Evolutionary conservation across 2,329 filamentous ascomycete species (phyloP).

Genomic region (Clathrospora elynae): DNA sequence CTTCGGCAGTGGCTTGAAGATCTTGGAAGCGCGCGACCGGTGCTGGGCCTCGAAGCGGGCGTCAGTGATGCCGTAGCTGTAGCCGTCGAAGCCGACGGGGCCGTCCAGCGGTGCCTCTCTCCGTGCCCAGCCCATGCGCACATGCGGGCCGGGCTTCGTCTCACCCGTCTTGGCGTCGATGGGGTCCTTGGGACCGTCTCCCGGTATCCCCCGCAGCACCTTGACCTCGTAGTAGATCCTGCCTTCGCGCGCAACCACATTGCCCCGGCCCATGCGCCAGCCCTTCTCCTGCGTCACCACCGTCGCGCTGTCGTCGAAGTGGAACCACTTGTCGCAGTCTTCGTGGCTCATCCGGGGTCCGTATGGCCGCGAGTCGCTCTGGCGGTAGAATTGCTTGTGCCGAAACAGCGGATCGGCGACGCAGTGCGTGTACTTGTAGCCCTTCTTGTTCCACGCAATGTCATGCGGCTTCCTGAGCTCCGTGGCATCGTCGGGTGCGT

Average conservation of each 20-base stretch:
- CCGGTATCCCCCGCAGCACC: constrained; percentile 75
- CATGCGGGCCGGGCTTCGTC: constrained; percentile 59
- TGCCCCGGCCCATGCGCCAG: constrained; percentile 87
- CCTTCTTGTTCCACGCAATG: constrained; percentile 67
- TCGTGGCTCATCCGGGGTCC: constrained; percentile 88
- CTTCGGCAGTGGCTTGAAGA: constrained; percentile 59
- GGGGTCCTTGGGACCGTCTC: constrained; percentile 49
- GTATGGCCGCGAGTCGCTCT: constrained; percentile 84
- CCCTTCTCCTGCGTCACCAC: constrained; percentile 90
- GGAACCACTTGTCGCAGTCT: constrained; percentile 83
- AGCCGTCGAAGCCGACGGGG: constrained; percentile 85
- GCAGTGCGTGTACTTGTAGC: constrained; percentile 87
- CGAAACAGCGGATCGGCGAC: constrained; percentile 88
- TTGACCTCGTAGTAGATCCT: constrained; percentile 94
- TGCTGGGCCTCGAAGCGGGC: constrained; percentile 89
- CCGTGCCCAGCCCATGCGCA: constrained; percentile 85
- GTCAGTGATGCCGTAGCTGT: constrained; percentile 92
- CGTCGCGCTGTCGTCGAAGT: constrained; percentile 73
- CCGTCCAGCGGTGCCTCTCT: constrained; percentile 81
- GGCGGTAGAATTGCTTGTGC: constrained; percentile 85
- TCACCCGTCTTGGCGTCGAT: constrained; percentile 43
- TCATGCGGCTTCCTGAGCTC: constrained; percentile 57
- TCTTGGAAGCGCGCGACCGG: constrained; percentile 90
- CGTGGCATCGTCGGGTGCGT: constrained; percentile 48
- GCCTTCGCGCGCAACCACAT: constrained; percentile 87